A percentile compares a stretch with the other conserved stretches of the same genome.
phyloP scores from a whole-genome alignment of 106 monocot genomes.

The Dioscorea alata region DNA sequence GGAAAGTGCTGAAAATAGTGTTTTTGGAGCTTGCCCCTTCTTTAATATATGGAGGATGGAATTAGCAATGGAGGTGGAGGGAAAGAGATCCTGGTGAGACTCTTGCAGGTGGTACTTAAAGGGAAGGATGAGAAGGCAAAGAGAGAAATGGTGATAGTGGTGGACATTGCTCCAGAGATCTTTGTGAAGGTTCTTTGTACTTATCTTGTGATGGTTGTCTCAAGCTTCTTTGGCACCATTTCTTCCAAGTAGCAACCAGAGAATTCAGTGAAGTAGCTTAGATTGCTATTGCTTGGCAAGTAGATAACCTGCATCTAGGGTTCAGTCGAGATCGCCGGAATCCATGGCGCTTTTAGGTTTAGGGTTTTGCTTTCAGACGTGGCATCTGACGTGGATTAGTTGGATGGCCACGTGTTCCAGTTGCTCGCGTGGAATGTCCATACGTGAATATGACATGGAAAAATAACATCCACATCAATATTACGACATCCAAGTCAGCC shows the following conservation, averaged over 20 bases:
- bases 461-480: no score
- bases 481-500: no score
- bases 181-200: conserved; percentile 81
- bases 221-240: conserved; percentile 38
- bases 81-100: conserved; percentile 70
- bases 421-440: no score
- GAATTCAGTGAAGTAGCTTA: conserved; percentile 42
- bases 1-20: conserved; percentile 83
- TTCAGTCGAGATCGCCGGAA: no score
- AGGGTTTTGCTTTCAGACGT: no score
- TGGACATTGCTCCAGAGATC: conserved; percentile 16
- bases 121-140: conserved; percentile 96
- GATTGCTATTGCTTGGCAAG: conserved; percentile 76
- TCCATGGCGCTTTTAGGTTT: no score
- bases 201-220: conserved; percentile 68
- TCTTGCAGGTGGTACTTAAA: conserved; percentile 89
- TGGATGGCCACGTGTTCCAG: no score
- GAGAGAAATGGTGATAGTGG: conserved; percentile 46
- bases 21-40: conserved; percentile 42
- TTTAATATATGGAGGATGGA: conserved; percentile 9
- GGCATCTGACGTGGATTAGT: no score
- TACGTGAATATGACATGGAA: no score
- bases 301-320: conserved; percentile 86
- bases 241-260: conserved; percentile 33
- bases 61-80: conserved; percentile 20